Conservation (phyloP, 768 basidiomycete species). For the Pulveroboletus sp. region DNA sequence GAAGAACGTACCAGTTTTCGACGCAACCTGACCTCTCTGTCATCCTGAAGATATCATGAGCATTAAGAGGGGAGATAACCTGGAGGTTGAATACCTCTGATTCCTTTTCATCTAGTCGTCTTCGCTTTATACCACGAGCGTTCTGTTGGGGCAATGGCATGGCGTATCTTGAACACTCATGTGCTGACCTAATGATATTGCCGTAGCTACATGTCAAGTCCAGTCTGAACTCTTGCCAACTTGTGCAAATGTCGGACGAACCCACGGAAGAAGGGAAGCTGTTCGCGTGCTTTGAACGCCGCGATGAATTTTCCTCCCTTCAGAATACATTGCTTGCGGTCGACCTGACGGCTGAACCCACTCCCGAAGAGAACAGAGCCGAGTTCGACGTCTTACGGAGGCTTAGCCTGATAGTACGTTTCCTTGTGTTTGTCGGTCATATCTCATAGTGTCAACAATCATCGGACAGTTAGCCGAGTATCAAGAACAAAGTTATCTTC, state of each 20-base stretch:
- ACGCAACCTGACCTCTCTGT: slow-evolving; percentile 38
- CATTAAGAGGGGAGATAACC: neutral
- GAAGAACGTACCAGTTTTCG: slow-evolving; percentile 52
- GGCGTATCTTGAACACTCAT: neutral
- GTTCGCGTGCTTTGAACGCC: slow-evolving; percentile 56
- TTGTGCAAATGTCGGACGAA: slow-evolving; percentile 35
- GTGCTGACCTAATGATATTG: slow-evolving; percentile 20
- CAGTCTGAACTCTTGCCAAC: neutral
- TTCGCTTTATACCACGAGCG: slow-evolving; percentile 40
- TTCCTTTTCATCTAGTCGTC: slow-evolving; percentile 38
- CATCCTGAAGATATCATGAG: slow-evolving; percentile 30
- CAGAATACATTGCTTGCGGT: slow-evolving; percentile 48
- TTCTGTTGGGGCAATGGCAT: slow-evolving; percentile 9
- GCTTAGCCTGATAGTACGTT: slow-evolving; percentile 49
- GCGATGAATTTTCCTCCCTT: slow-evolving; percentile 51
- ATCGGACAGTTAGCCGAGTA: slow-evolving; percentile 71
- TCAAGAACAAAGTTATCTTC: slow-evolving; percentile 87
- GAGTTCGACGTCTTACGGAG: slow-evolving; percentile 42
- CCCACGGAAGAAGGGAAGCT: slow-evolving; percentile 37
- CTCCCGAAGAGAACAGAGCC: slow-evolving; percentile 37
- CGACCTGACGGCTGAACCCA: slow-evolving; percentile 42
- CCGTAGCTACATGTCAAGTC: too few relatives aligned
- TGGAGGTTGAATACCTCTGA: slow-evolving; percentile 12
- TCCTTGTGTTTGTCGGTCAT: neutral
- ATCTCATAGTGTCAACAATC: neutral